Conservation (phyloP, 2,329 filamentous ascomycete species). For the Mycosphaerella sp. region DNA sequence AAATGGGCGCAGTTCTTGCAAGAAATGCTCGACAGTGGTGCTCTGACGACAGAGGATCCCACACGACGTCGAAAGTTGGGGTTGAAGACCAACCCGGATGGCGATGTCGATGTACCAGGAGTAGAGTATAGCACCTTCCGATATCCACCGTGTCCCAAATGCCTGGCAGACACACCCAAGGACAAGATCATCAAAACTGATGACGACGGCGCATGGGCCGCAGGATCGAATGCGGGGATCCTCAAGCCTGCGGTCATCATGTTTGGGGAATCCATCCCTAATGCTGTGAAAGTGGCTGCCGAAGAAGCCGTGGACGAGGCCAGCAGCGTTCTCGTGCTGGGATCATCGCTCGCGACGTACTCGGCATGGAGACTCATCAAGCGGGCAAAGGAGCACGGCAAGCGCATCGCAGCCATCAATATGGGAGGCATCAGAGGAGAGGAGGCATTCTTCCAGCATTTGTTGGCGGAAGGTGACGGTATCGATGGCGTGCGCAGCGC, state of each 20-base stretch:
- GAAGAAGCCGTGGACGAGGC: slow-evolving; percentile 74
- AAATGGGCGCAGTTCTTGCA: slow-evolving; percentile 72
- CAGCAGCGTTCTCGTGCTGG: slow-evolving; percentile 68
- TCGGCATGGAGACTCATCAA: slow-evolving; percentile 89
- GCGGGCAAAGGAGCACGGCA: slow-evolving; percentile 69
- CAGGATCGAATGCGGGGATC: slow-evolving; percentile 56
- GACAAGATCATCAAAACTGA: slow-evolving; percentile 64
- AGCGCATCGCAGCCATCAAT: slow-evolving; percentile 83
- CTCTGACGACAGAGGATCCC: slow-evolving; percentile 70
- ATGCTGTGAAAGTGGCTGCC: slow-evolving; percentile 63
- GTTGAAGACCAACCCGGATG: slow-evolving; percentile 83
- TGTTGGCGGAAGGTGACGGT: slow-evolving; percentile 42
- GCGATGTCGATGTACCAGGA: slow-evolving; percentile 82
- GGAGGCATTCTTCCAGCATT: slow-evolving; percentile 58
- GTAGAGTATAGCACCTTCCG: slow-evolving; percentile 85
- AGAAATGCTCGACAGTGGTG: slow-evolving; percentile 65
- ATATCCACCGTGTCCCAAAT: slow-evolving; percentile 83
- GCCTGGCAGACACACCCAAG: slow-evolving; percentile 55
- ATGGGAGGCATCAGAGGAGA: slow-evolving; percentile 74
- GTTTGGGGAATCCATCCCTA: slow-evolving; percentile 85
- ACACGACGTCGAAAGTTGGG: slow-evolving; percentile 60
- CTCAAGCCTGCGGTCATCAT: slow-evolving; percentile 91
- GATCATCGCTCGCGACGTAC: slow-evolving; percentile 88
- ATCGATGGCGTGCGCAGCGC: slow-evolving; percentile 37
- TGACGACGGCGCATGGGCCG: slow-evolving; percentile 69